Evolutionary conservation across 1,139 yeast species (phyloP).

Genomic region (Meyerozyma guilliermondii): DNA sequence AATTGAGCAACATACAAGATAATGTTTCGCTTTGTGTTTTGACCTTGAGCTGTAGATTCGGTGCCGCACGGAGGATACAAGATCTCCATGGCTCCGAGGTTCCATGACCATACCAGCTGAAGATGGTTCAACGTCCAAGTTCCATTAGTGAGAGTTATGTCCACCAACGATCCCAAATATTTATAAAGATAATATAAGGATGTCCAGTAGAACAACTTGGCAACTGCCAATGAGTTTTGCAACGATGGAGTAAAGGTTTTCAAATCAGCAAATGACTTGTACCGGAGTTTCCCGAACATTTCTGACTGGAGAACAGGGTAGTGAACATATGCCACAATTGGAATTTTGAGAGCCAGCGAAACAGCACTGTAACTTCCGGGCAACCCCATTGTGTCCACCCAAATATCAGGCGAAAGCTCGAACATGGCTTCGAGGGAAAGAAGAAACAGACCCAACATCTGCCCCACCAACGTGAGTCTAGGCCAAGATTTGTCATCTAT

Average conservation of each 20-base stretch:
- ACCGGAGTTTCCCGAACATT: constrained; percentile 62
- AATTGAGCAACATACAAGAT: constrained; percentile 86
- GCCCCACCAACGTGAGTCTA: constrained; percentile 77
- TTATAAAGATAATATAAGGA: constrained; percentile 56
- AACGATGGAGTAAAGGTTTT: constrained; percentile 8
- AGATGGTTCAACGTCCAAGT: constrained; percentile 89
- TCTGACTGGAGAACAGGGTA: constrained; percentile 88
- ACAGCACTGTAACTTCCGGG: constrained; percentile 79
- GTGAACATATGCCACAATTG: constrained; percentile 84
- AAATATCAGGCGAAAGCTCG: constrained; percentile 77
- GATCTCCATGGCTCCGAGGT: constrained; percentile 31
- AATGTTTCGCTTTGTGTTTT: constrained; percentile 24
- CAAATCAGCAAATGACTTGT: constrained; percentile 20
- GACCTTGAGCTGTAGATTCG: constrained; percentile 20
- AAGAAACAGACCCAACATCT: constrained; percentile 72
- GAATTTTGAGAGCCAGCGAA: constrained; percentile 51
- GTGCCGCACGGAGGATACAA: constrained; percentile 89
- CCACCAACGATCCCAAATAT: constrained; percentile 61
- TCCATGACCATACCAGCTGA: constrained; percentile 49
- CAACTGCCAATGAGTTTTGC: constrained; percentile 19
- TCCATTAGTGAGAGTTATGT: constrained; percentile 72
- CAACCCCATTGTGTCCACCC: constrained; percentile 91
- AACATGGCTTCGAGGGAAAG: constrained; percentile 68
- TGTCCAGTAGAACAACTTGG: constrained; percentile 71
- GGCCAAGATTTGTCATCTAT: constrained; percentile 78